These are phyloP conservation scores for Trypanosoma grayi DNA, from an alignment of 208 protist genomes.

Conservation along the genomic window DNA sequence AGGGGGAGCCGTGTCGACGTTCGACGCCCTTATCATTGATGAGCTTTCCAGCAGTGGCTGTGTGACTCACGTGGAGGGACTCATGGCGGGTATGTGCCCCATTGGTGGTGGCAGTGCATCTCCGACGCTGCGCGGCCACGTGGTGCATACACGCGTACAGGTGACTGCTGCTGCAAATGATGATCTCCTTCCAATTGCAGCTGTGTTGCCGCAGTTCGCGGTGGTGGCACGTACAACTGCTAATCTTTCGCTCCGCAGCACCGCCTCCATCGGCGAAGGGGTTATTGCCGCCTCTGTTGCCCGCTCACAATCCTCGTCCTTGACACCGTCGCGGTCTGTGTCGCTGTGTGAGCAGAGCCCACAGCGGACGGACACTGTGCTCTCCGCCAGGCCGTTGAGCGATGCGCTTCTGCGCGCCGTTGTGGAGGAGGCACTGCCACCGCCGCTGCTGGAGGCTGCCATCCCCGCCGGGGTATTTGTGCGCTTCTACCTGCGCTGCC, in stretches of 20 bases:
- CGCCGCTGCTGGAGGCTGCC: slow-evolving; percentile 19
- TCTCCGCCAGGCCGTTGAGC: not conserved
- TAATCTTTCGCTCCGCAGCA: slow-evolving; percentile 33
- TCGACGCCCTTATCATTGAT: slow-evolving; percentile 56
- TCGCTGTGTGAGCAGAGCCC: slow-evolving; percentile 21
- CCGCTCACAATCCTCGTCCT: slow-evolving; percentile 25
- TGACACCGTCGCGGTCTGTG: slow-evolving; percentile 9
- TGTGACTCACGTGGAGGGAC: slow-evolving; percentile 13
- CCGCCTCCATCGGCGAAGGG: slow-evolving; percentile 53
- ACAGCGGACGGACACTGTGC: not conserved
- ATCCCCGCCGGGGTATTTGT: slow-evolving; percentile 21
- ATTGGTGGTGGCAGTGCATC: not conserved
- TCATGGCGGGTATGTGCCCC: slow-evolving; percentile 14
- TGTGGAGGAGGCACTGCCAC: slow-evolving; percentile 22
- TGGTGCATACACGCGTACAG: slow-evolving; percentile 21
- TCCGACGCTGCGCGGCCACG: not conserved
- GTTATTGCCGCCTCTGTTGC: slow-evolving; percentile 49
- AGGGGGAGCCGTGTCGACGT: slow-evolving; percentile 33
- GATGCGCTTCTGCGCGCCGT: not conserved
- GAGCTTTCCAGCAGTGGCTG: slow-evolving; percentile 23
- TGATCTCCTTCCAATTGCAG: slow-evolving; percentile 27
- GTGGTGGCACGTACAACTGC: slow-evolving; percentile 44
- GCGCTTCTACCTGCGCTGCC: slow-evolving; percentile 15
- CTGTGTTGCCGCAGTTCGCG: slow-evolving; percentile 44
- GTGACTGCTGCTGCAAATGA: slow-evolving; percentile 50